These are phyloP conservation scores for Mangifera indica DNA, from an alignment of 345 rosid genomes.

Conservation along the genomic window DNA sequence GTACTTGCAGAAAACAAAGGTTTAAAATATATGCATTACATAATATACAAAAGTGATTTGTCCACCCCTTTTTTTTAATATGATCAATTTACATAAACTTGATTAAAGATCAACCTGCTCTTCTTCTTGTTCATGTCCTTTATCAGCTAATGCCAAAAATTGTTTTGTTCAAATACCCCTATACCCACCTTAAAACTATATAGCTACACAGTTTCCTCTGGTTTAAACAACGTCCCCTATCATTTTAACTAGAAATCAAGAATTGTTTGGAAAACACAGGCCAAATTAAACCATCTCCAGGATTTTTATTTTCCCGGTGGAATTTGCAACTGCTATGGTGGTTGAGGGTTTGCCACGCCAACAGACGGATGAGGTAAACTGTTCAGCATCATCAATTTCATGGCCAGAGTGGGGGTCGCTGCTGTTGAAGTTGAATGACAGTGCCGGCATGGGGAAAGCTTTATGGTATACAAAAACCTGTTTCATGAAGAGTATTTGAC, in stretches of 20 bases:
- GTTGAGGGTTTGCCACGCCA: constrained; percentile 84
- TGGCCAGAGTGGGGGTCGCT: constrained; percentile 57
- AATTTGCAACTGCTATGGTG: constrained; percentile 81
- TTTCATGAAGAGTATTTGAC: constrained; percentile 2
- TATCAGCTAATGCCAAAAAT: too few relatives aligned
- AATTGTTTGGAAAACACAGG: not conserved
- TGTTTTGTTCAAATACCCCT: too few relatives aligned
- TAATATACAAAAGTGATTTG: too few relatives aligned
- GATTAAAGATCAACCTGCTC: too few relatives aligned
- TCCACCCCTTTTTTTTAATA: too few relatives aligned
- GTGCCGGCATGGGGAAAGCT: constrained; percentile 95
- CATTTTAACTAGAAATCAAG: not conserved
- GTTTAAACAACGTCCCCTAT: not conserved
- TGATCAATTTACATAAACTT: too few relatives aligned
- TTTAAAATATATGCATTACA: too few relatives aligned
- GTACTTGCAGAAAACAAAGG: too few relatives aligned
- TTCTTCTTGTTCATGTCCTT: too few relatives aligned
- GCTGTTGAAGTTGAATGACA: constrained; percentile 70
- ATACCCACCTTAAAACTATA: too few relatives aligned
- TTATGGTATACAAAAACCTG: constrained; percentile 93
- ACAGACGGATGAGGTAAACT: constrained; percentile 84
- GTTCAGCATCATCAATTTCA: constrained; percentile 59
- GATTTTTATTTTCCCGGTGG: constrained; percentile 83
- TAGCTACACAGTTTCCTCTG: too few relatives aligned
- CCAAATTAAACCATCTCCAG: constrained; percentile 69